phyloP scores from a whole-genome alignment of 2,329 filamentous ascomycete genomes.

The Xylaria sp. region DNA sequence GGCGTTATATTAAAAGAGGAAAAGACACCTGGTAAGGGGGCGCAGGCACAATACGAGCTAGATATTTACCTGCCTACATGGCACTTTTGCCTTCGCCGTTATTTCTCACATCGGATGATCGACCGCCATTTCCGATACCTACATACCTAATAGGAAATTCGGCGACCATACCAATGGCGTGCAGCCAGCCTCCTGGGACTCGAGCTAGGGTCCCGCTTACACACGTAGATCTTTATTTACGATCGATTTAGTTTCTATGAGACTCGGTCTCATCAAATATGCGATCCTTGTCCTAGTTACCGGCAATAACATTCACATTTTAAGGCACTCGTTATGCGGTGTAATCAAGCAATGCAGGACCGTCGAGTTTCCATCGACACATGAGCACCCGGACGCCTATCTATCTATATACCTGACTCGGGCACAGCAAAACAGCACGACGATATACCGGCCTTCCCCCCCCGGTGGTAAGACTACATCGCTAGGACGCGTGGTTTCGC shows the following conservation, averaged over 20 bases:
- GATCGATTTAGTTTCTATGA: constrained; percentile 23
- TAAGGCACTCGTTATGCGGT: neutral
- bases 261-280: neutral
- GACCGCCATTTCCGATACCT: constrained; percentile 1
- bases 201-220: constrained; percentile 13
- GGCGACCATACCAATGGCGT: constrained; percentile 18
- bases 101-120: constrained; percentile 4
- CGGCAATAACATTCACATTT: constrained; percentile 11
- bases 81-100: neutral
- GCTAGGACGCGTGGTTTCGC: constrained; percentile 21
- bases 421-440: neutral
- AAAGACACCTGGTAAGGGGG: neutral
- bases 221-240: constrained; percentile 27
- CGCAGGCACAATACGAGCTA: too few relatives aligned
- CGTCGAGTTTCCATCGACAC: neutral
- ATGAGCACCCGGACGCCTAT: constrained; percentile 6
- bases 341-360: neutral
- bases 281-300: constrained; percentile 5
- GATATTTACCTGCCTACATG: too few relatives aligned
- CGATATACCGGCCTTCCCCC: neutral
- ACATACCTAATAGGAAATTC: constrained; percentile 6
- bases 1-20: too few relatives aligned
- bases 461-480: neutral
- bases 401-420: neutral
- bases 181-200: constrained; percentile 23